These are phyloP conservation scores for Aplosporella prunicola DNA, from an alignment of 2,329 filamentous ascomycete species.

Conservation along the genomic window DNA sequence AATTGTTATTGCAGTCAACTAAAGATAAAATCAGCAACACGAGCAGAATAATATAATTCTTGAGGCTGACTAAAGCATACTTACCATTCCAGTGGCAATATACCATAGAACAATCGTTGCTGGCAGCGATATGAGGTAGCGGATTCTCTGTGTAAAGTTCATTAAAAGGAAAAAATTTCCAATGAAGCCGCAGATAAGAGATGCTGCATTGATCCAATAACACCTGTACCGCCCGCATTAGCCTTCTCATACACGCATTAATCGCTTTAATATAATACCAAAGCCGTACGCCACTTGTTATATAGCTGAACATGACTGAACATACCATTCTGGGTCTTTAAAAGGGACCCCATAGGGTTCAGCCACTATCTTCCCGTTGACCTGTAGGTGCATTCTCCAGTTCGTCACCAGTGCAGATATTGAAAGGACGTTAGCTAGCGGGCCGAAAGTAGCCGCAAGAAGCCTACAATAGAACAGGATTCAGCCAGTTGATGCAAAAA, in stretches of 20 bases:
- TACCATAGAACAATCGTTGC: slow-evolving; percentile 76
- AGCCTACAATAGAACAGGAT: slow-evolving; percentile 32
- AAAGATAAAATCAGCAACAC: slow-evolving; percentile 13
- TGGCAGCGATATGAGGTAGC: slow-evolving; percentile 74
- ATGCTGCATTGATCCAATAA: slow-evolving; percentile 65
- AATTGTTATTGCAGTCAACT: slow-evolving; percentile 57
- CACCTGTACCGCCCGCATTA: too few species aligned
- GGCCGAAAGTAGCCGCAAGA: slow-evolving; percentile 73
- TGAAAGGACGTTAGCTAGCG: slow-evolving; percentile 78
- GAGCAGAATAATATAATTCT: too few species aligned
- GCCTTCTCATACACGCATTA: background rate
- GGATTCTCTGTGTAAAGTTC: slow-evolving; percentile 73
- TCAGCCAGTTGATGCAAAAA: background rate
- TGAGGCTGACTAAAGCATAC: slow-evolving; percentile 15
- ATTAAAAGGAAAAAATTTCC: slow-evolving; percentile 76
- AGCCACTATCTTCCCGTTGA: slow-evolving; percentile 37
- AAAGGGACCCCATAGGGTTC: slow-evolving; percentile 50
- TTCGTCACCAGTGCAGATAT: slow-evolving; percentile 75
- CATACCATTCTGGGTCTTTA: slow-evolving; percentile 61
- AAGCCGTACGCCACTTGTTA: slow-evolving; percentile 2
- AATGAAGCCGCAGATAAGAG: slow-evolving; percentile 63
- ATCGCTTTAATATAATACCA: background rate
- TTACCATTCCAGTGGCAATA: slow-evolving; percentile 49
- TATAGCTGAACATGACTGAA: background rate
- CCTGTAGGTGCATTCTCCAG: slow-evolving; percentile 56